A percentile compares a stretch with the other conserved stretches of the same genome.
phyloP scores from a whole-genome alignment of 495 filamentous ascomycete genomes.

The Podospora fimiseda region DNA sequence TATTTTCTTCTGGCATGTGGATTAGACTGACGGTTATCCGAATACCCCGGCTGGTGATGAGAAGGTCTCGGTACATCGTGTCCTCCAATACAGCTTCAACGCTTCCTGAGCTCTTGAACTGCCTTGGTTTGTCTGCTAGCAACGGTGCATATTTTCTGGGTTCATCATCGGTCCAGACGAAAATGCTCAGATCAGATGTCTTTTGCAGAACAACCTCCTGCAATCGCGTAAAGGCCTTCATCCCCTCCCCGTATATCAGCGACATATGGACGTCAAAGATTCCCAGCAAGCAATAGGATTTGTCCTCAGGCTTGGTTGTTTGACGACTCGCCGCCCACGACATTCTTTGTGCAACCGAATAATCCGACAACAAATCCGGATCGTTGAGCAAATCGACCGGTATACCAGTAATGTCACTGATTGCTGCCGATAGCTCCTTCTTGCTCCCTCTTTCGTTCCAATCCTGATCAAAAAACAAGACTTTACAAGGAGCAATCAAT shows the following conservation, averaged over 20 bases:
- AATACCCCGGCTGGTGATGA: constrained; percentile 3
- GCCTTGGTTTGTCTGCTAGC: background rate
- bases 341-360: constrained; percentile 11
- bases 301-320: constrained; percentile 16
- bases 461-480: constrained; percentile 1
- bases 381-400: background rate
- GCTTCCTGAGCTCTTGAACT: background rate
- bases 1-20: background rate
- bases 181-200: constrained; percentile 24
- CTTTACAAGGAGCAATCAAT: constrained; percentile 1
- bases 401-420: constrained; percentile 1
- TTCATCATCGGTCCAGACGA: constrained; percentile 21
- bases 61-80: background rate
- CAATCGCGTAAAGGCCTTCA: constrained; percentile 17
- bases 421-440: background rate
- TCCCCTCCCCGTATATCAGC: constrained; percentile 23
- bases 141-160: background rate
- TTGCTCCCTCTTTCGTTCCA: constrained; percentile 3
- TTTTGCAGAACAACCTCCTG: constrained; percentile 23
- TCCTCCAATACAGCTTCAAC: background rate
- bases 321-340: constrained; percentile 15
- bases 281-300: constrained; percentile 21
- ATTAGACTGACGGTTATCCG: background rate
- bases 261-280: constrained; percentile 26
- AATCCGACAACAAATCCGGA: background rate